Conservation (phyloP, 2,329 filamentous ascomycete species). For the Paecilomyces dactylethromorphus region DNA sequence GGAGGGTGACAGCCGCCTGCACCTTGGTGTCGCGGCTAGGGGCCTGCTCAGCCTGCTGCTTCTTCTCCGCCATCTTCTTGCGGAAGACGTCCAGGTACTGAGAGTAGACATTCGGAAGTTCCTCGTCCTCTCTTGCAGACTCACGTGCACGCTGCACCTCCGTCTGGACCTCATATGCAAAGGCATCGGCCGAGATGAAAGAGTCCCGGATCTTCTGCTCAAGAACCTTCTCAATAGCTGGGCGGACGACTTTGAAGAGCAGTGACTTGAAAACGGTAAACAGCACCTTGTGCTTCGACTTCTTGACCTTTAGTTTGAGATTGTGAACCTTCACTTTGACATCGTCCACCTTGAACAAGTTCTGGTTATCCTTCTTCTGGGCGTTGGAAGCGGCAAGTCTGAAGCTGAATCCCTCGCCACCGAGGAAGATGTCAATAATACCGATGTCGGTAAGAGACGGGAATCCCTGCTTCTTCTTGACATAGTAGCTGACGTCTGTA, state of each 20-base stretch:
- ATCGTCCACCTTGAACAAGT: conserved; percentile 93
- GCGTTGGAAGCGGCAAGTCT: conserved; percentile 82
- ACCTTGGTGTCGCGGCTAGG: conserved; percentile 60
- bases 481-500: conserved; percentile 79
- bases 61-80: conserved; percentile 65
- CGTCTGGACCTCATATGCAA: conserved; percentile 70
- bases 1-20: conserved; percentile 76
- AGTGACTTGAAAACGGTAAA: conserved; percentile 83
- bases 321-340: conserved; percentile 76
- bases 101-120: conserved; percentile 75
- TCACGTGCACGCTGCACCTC: conserved; percentile 70
- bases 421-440: conserved; percentile 80
- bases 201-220: conserved; percentile 86
- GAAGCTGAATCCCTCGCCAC: conserved; percentile 83
- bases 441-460: conserved; percentile 80
- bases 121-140: conserved; percentile 61
- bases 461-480: conserved; percentile 93
- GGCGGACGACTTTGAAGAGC: conserved; percentile 74
- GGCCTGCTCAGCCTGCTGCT: conserved; percentile 64
- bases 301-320: conserved; percentile 81
- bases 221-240: conserved; percentile 76
- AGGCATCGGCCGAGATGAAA: conserved; percentile 65
- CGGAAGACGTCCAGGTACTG: conserved; percentile 74
- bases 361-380: conserved; percentile 64
- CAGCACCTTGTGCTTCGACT: conserved; percentile 90